phyloP scores from a whole-genome alignment of 2,329 filamentous ascomycete genomes.

The Trichocomaceae sp. region DNA sequence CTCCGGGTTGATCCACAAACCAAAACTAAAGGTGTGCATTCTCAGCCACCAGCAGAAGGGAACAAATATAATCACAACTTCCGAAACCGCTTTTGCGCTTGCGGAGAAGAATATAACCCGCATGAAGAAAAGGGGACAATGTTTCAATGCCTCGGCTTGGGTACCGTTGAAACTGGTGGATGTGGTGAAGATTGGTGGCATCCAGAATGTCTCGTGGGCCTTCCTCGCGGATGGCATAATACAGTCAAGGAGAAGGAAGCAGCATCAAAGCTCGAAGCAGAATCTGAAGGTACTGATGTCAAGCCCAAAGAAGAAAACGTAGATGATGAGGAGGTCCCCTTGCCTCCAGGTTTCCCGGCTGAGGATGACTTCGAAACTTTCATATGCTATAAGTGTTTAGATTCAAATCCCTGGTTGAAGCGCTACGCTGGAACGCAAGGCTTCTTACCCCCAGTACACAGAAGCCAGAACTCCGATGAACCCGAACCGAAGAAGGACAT shows the following conservation, averaged over 20 bases:
- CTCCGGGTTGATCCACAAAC: conserved; percentile 67
- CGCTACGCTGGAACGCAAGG: conserved; percentile 71
- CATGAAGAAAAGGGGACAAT: conserved; percentile 90
- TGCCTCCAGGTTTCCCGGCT: conserved; percentile 77
- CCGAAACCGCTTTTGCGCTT: conserved; percentile 84
- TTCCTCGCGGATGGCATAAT: conserved; percentile 61
- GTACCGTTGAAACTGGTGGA: conserved; percentile 70
- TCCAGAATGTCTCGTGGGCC: conserved; percentile 79
- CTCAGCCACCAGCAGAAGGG: conserved; percentile 58
- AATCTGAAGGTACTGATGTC: conserved; percentile 32
- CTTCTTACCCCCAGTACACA: conserved; percentile 68
- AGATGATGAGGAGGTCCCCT: conserved; percentile 52
- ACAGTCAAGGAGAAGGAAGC: conserved; percentile 3
- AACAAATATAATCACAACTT: conserved; percentile 98
- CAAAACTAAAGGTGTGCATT: conserved; percentile 71
- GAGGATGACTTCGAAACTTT: conserved; percentile 88
- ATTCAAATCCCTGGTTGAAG: conserved; percentile 86
- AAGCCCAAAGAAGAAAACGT: conserved; percentile 30
- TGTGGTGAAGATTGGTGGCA: conserved; percentile 99
- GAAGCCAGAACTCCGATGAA: conserved; percentile 13
- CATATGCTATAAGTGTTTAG: conserved; percentile 89
- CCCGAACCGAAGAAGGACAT: conserved; percentile 13
- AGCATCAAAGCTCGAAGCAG: conserved; percentile 12
- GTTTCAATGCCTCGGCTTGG: conserved; percentile 91
- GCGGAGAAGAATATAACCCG: conserved; percentile 78